These are phyloP conservation scores for Picochlorum sp. DNA, from an alignment of 139 green algal genomes.

Conservation along the genomic window DNA sequence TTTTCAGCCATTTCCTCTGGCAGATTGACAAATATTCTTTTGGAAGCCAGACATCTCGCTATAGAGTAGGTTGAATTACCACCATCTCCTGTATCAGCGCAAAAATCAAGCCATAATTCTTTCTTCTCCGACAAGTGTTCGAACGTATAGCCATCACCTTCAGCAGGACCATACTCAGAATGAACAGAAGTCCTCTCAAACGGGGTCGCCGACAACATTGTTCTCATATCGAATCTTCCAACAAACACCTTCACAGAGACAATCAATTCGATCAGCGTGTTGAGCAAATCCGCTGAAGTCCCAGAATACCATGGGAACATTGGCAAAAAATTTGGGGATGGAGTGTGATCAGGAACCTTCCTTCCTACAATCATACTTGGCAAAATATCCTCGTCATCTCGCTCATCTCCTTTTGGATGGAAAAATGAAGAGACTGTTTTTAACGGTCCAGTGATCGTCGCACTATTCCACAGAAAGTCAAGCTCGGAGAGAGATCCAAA, in stretches of 20 bases:
- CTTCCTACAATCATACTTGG: conserved; percentile 7
- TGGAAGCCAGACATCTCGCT: conserved; percentile 59
- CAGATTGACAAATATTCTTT: conserved; percentile 28
- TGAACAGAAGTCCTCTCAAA: background rate
- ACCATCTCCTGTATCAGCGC: conserved; percentile 77
- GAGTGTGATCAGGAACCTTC: conserved; percentile 9
- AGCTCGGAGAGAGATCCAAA: conserved; percentile 1
- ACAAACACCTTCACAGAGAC: conserved; percentile 82
- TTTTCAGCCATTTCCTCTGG: conserved; percentile 9
- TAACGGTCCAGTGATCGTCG: no score
- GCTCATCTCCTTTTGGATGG: background rate
- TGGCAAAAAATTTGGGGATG: conserved; percentile 52
- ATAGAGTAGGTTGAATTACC: conserved; percentile 79
- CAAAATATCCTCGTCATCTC: background rate
- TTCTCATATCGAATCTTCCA: conserved; percentile 82
- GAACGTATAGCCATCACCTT: conserved; percentile 81
- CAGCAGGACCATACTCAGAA: conserved; percentile 24
- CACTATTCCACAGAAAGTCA: no score
- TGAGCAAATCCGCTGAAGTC: conserved; percentile 78
- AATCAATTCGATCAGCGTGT: conserved; percentile 74
- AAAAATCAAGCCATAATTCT: conserved; percentile 84
- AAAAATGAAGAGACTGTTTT: no score
- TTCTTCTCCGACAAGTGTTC: conserved; percentile 55
- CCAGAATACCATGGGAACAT: conserved; percentile 83
- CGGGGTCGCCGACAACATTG: conserved; percentile 52